Percentiles rank a stretch among this genome's conserved stretches.
These are phyloP conservation scores for Talaromyces rugulosus DNA, from an alignment of 2,329 filamentous ascomycete genomes.

Conservation along the genomic window DNA sequence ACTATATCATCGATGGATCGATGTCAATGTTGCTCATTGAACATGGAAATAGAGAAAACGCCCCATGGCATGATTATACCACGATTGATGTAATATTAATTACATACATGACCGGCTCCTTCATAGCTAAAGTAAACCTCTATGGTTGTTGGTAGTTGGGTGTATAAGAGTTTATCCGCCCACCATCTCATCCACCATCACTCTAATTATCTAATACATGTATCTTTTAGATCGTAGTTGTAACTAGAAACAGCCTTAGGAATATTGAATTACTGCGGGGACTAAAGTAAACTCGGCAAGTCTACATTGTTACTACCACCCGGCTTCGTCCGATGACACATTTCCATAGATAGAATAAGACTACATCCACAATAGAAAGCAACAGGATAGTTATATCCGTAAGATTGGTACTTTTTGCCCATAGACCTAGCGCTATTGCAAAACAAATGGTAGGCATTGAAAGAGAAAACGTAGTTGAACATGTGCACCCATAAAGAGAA, in stretches of 20 bases:
- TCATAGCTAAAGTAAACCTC: neutral
- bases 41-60: neutral
- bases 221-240: neutral
- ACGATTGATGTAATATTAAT: neutral
- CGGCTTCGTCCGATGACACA: neutral
- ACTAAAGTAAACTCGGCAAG: neutral
- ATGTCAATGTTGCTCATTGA: neutral
- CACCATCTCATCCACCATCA: neutral
- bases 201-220: neutral
- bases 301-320: neutral
- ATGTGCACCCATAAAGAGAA: constrained; percentile 11
- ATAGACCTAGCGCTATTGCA: constrained; percentile 1
- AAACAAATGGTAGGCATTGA: neutral
- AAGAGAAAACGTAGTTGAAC: neutral
- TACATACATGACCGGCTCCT: neutral
- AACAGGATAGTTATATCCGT: neutral
- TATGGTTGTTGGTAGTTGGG: neutral
- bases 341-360: neutral
- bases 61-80: neutral
- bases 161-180: neutral
- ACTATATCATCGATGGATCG: neutral
- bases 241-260: neutral
- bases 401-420: constrained; percentile 1
- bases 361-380: neutral
- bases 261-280: neutral